Evolutionary conservation across 495 filamentous ascomycete genomes (phyloP).

Genomic region (Paragyromitra xinjiangensis): DNA sequence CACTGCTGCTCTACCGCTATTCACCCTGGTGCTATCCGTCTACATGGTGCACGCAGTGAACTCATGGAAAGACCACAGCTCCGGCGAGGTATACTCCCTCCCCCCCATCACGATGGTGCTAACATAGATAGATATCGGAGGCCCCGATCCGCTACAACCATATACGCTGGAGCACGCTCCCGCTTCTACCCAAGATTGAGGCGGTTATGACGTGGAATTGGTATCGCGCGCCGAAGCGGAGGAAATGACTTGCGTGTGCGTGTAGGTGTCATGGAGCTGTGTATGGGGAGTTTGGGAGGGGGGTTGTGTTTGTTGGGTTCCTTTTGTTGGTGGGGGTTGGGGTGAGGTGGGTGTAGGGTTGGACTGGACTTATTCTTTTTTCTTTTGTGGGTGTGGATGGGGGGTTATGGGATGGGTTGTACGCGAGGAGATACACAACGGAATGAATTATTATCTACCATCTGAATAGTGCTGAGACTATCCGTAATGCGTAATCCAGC

Average conservation of each 20-base stretch:
- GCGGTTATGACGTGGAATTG: slow-evolving; percentile 35
- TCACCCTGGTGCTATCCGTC: background rate
- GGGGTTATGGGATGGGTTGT: no score
- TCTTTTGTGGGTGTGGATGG: no score
- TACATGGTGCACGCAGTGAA: slow-evolving; percentile 9
- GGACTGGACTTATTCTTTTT: no score
- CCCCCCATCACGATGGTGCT: background rate
- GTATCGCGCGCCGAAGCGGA: slow-evolving; percentile 3
- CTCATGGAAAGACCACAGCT: slow-evolving; percentile 11
- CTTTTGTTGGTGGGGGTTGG: no score
- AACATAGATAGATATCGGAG: slow-evolving; percentile 2
- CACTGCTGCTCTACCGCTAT: background rate
- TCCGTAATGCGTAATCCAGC: no score
- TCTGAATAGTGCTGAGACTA: no score
- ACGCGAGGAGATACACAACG: no score
- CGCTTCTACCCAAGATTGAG: slow-evolving; percentile 21
- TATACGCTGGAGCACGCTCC: slow-evolving; percentile 1
- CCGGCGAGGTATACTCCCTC: background rate
- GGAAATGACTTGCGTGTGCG: background rate
- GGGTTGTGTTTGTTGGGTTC: background rate
- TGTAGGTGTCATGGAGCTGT: background rate
- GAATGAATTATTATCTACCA: no score
- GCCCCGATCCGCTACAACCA: slow-evolving; percentile 2
- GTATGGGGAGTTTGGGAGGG: background rate
- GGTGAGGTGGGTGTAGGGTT: no score